Base-by-base conservation (phyloP, 768 basidiomycete genomes). In the Artomyces pyxidatus region DNA sequence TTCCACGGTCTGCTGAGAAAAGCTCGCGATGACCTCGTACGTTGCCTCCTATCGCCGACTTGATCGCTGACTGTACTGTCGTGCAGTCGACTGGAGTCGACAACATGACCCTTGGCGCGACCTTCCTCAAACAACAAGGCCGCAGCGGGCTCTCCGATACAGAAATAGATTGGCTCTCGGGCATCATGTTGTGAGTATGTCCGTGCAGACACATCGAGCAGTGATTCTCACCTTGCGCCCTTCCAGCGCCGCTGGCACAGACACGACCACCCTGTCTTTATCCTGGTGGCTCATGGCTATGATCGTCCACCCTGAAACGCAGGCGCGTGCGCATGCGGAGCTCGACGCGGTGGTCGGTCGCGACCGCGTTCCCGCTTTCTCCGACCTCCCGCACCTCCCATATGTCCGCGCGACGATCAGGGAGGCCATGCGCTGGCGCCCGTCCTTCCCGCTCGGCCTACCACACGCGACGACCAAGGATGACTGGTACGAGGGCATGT, bases 401-500 rank as follows among this genome's bases (percentile, higher is more conserved):
- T 59, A 56, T 27, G 27, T 60, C 11, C 11, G 17, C 1, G 59
- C 58, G 4, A 42, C 54, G 2, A 37, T 58, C 21, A 53, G 39
- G 23, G 59, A 60, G 19, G 7, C 43, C 1, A 40, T 52, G 25
- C 50, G 53, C 4, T 52, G 40, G 35, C 37, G 45, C 4, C 46
- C 41, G n/a, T 17, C 17, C 10, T 3, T 49, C 0, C 26, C 38
- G 10, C 16, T 47, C 6, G 26, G 32, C 8, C 1, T 45, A 4
- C 29, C 47, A 9, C 49, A 42, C 25, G 25, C 1, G 26, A 17
- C 49, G 46, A 45, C 51, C 42, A 27, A 52, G 41, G 65, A 65
- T 27, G 65, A 65, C 41, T 55, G 42, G 42, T 67, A 65, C 38
- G 50, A 56, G 32, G 61, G 53, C 4, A 51, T 50, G 39, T 52